These are phyloP conservation scores for Ustilago vetiveriae DNA, from an alignment of 1,284 basidiomycete species.

Conservation along the genomic window DNA sequence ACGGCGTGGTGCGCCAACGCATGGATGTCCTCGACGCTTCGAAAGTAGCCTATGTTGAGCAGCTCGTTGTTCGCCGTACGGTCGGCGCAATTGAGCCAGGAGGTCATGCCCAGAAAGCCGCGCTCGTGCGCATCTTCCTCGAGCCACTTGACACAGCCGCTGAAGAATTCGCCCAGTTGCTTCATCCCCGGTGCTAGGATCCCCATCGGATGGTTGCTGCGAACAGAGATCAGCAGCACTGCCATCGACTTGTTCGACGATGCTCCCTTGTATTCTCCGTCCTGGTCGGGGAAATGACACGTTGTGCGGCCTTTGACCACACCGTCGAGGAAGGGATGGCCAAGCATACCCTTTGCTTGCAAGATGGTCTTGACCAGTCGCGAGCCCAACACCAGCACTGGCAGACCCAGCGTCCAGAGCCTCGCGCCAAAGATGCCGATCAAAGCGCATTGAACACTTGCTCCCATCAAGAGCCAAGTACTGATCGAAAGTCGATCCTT, in stretches of 20 bases:
- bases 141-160: slow-evolving; percentile 17
- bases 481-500: slow-evolving; percentile 19
- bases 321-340: slow-evolving; percentile 19
- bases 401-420: slow-evolving; percentile 11
- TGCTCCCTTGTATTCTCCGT: slow-evolving; percentile 8
- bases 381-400: slow-evolving; percentile 9
- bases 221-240: slow-evolving; percentile 22
- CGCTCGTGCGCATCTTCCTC: slow-evolving; percentile 21
- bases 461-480: slow-evolving; percentile 24
- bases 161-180: slow-evolving; percentile 21
- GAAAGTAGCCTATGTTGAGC: slow-evolving; percentile 29
- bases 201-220: slow-evolving; percentile 24
- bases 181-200: slow-evolving; percentile 25
- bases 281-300: slow-evolving; percentile 18
- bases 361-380: slow-evolving; percentile 7
- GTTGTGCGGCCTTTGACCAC: slow-evolving; percentile 16
- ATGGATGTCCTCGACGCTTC: slow-evolving; percentile 29
- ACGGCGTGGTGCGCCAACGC: slow-evolving; percentile 22
- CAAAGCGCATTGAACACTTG: slow-evolving; percentile 11
- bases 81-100: slow-evolving; percentile 27
- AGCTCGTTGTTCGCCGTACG: slow-evolving; percentile 21
- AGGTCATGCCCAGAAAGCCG: slow-evolving; percentile 38
- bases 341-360: slow-evolving; percentile 6
- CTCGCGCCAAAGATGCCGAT: slow-evolving; percentile 13
- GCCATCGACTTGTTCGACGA: slow-evolving; percentile 17